Evolutionary conservation across 192 early-diverging fungal genomes (phyloP), one percentile per base, ranked within the genome.

Genomic region (Phycomyces blakesleeanus): DNA sequence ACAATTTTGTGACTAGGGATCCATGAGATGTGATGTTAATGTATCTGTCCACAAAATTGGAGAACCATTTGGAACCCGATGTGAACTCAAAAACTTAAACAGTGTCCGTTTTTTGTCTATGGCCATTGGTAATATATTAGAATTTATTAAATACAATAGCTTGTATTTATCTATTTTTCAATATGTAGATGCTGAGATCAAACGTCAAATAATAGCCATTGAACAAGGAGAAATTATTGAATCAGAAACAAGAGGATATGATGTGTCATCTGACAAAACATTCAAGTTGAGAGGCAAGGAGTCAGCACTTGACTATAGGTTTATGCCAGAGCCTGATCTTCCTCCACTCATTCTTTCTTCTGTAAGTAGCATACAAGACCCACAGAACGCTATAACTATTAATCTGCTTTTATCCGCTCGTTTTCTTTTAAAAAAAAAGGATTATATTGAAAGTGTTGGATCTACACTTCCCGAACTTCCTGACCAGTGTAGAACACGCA

Each of bases 11-110:
- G 27, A 20, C 20, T 49, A 89, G 76, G 93, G 95, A 1, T 91
- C 91, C 6, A 81, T 93, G 76, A 81, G 95, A 25, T 93, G 91
- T 55, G 95, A 98, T 76, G 89, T 96, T 52, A 98, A 98, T 61
- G 89, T 98, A 8, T 95, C 93, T 1, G 92, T 95, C 6, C 84
- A 82, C 51, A 64, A 77, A 41, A 59, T 64, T 7, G 75, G 74
- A 15, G 72, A 76, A 39, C 68, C 81, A 0, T 87, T 82, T 53
- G 87, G 88, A 9, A 78, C 78, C 8, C 76, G 89, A 5, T 89
- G 88, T 63, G 91, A 93, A 61, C 67, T 93, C 24, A 93, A 93
- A 56, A 93, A 93, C 64, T 63, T 93, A 21, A 91, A 91, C 64
- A 90, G 87, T 50, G 69, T 93, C 11, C 84, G 83, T 53, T 79